Base-by-base conservation (phyloP, 306 rosid species). In the Cicer arietinum region DNA sequence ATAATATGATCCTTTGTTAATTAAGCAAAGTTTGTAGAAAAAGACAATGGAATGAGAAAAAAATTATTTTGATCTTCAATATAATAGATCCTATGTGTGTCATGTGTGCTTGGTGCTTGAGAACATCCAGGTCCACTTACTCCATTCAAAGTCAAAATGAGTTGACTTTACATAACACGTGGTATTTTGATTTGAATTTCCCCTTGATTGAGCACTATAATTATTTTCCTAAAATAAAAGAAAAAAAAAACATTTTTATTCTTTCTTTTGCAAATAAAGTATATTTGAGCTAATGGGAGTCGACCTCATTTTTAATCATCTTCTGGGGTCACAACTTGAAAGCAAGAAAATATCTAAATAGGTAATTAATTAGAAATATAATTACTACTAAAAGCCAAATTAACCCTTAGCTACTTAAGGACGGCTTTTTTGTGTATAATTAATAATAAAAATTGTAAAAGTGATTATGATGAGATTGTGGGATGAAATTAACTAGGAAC, bases 111-210 rank as follows among this genome's bases (percentile, higher is more conserved):
- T 59, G 76, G 71, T 35, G 72, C 48, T 73, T 59, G 73, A 59
- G 65, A 42, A 17, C 48, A 51, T 59, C 62, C 41, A 75, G 75
- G 73, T 77, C 82, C 89, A 74, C 82, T 67, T 64, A 73, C 47
- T 68, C 65, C 57, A 64, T 69, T 84, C 84, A 86, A 84, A 84
- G 88, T 84, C 89, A 86, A 84, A 70, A 48, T 50, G 67, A 78
- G 83, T 61, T 82, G 92, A 86, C 88, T 60, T 77, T 69, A 61
- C 12, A 76, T 6, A 18, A 71, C 65, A 60, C 71, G 50, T 61
- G 51, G 65, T 48, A 42, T 18, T 44, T 65, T 65, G 52, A 61
- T 59, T 16, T 48, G 50, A 60, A 60, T 43, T 79, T 71, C 78
- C 64, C 60, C 57, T 42, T 68, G 67, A 46, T 66, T 57, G 53